Conservation (phyloP, 257 asterid genomes). For the Capsicum pubescens region DNA sequence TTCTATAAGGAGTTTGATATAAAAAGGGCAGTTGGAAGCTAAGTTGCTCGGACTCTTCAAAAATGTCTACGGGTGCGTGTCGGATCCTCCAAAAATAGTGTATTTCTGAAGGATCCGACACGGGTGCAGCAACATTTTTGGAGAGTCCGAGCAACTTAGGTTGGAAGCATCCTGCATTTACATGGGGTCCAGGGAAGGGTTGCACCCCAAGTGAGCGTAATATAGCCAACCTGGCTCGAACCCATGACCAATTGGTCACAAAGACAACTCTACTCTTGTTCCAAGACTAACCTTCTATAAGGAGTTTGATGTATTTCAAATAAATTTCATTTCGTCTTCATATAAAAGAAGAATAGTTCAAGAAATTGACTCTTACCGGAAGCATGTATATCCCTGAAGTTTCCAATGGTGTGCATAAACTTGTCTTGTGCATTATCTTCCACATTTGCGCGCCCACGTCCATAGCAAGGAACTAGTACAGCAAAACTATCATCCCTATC, state of each 20-base stretch:
- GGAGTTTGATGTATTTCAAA: not conserved
- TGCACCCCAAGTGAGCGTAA: not conserved
- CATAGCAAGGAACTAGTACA: slow-evolving; percentile 60
- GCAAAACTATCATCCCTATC: slow-evolving; percentile 54
- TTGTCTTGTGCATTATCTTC: slow-evolving; percentile 40
- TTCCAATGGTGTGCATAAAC: slow-evolving; percentile 36
- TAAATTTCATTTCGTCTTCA: not conserved
- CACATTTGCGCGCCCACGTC: slow-evolving; percentile 37
- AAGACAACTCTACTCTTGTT: not conserved
- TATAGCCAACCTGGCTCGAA: not conserved
- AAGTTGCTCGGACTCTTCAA: too few species aligned
- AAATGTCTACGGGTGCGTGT: too few species aligned
- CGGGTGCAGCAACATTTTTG: too few species aligned
- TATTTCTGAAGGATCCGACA: too few species aligned
- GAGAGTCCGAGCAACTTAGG: too few species aligned
- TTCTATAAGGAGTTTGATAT: not conserved
- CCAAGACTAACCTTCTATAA: not conserved
- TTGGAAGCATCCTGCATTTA: not conserved
- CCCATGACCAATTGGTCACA: not conserved
- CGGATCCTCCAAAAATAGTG: too few species aligned
- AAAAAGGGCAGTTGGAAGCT: slow-evolving; percentile 1
- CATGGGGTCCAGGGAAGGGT: not conserved
- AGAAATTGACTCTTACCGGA: slow-evolving; percentile 38
- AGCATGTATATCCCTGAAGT: slow-evolving; percentile 43
- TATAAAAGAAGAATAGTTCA: not conserved